Evolutionary conservation across 176 grass and related monocot genomes (phyloP).

Genomic region (Cenchrus americanus): DNA sequence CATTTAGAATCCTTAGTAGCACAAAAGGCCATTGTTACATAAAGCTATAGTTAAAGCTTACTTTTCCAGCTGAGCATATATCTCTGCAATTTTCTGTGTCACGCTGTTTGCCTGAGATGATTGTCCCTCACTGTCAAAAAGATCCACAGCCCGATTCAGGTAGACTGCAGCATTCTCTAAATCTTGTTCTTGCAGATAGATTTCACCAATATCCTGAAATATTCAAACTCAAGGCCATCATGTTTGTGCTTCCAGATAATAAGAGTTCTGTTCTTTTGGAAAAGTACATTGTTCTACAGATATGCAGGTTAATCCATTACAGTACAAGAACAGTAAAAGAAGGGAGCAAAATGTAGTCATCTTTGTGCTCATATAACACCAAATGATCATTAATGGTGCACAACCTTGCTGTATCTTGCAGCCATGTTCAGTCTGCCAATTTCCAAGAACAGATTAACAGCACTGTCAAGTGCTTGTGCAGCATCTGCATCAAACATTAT

Average conservation of each 20-base stretch:
- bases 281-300: neutral
- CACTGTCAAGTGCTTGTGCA: slow-evolving; percentile 64
- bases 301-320: neutral
- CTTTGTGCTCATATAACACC: neutral
- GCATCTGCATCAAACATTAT: slow-evolving; percentile 25
- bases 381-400: neutral
- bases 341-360: neutral
- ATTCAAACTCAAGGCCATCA: slow-evolving; percentile 28
- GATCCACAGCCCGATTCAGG: slow-evolving; percentile 74
- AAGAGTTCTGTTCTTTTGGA: neutral
- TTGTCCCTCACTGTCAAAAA: slow-evolving; percentile 83
- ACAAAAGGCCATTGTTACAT: neutral
- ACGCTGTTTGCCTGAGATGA: slow-evolving; percentile 77
- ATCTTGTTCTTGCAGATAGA: slow-evolving; percentile 90
- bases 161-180: slow-evolving; percentile 76
- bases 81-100: slow-evolving; percentile 88
- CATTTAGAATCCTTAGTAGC: neutral
- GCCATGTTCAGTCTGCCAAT: slow-evolving; percentile 91
- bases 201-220: slow-evolving; percentile 90
- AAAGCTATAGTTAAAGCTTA: slow-evolving; percentile 45
- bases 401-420: slow-evolving; percentile 96
- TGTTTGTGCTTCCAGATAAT: neutral
- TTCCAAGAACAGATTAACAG: slow-evolving; percentile 89
- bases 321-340: neutral
- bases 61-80: slow-evolving; percentile 87